Percentiles rank a stretch among this genome's conserved stretches.
Evolutionary conservation across 148 eudicot species (phyloP).

Genomic region (Camellia granthamiana): DNA sequence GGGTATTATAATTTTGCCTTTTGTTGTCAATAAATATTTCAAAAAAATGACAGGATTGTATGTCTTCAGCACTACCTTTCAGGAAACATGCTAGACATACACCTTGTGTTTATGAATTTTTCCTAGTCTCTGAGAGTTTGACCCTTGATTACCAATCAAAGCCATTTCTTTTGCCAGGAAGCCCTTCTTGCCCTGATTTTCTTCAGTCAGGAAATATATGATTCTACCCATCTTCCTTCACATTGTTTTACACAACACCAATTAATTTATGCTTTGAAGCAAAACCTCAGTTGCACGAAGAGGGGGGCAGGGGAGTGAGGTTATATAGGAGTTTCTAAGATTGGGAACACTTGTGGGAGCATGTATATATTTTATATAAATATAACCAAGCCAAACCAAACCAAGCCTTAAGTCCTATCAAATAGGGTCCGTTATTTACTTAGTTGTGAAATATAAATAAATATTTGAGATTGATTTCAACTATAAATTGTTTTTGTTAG

Average conservation of each 20-base stretch:
- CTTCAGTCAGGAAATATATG: background rate
- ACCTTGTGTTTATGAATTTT: background rate
- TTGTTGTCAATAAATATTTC: background rate
- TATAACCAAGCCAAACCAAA: too few species aligned
- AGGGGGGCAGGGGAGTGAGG: too few species aligned
- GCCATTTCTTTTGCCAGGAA: background rate
- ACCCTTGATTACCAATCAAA: too few species aligned
- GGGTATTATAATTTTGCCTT: too few species aligned
- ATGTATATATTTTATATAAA: too few species aligned
- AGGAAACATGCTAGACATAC: background rate
- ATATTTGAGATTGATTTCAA: too few species aligned
- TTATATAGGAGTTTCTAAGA: too few species aligned
- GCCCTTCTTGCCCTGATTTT: background rate
- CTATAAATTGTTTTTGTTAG: too few species aligned
- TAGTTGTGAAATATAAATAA: too few species aligned
- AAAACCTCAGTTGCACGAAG: background rate
- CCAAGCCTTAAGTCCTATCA: too few species aligned
- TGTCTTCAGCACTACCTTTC: background rate
- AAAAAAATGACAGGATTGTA: background rate
- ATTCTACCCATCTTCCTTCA: background rate
- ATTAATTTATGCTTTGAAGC: background rate
- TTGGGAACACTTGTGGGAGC: too few species aligned
- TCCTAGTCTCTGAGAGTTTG: background rate
- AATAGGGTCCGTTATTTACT: too few species aligned
- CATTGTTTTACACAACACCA: background rate